Evolutionary conservation across 352 stramenopile genomes (phyloP).

Genomic region (Hyaloperonospora arabidopsidis): DNA sequence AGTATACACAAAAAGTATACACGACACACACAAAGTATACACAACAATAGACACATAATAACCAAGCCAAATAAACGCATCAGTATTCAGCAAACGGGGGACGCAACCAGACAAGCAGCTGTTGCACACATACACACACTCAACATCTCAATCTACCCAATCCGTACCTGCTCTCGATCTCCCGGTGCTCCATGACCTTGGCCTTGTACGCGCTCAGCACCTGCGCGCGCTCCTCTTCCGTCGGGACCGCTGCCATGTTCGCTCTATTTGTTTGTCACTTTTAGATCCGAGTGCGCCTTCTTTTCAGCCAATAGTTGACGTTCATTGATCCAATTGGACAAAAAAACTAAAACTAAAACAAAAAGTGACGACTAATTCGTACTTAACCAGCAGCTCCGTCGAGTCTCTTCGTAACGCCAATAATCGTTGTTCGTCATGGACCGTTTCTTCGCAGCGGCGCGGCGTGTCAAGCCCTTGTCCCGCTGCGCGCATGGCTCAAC

Average conservation of each 20-base stretch:
- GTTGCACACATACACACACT: constrained; percentile 17
- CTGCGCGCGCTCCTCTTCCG: constrained; percentile 87
- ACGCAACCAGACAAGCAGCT: not conserved
- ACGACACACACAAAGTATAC: too few species aligned
- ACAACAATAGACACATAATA: too few species aligned
- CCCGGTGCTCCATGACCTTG: constrained; percentile 95
- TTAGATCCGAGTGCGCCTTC: constrained; percentile 10
- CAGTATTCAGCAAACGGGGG: too few species aligned
- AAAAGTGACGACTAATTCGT: too few species aligned
- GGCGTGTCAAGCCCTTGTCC: constrained; percentile 64
- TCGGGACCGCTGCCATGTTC: constrained; percentile 49
- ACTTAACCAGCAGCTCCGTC: too few species aligned
- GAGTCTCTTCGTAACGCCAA: too few species aligned
- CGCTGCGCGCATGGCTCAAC: constrained; percentile 33
- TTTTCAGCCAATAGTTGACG: constrained; percentile 16
- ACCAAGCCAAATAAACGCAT: too few species aligned
- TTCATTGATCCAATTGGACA: not conserved
- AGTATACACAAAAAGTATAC: not conserved
- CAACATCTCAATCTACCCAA: too few species aligned
- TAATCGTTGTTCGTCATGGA: constrained; percentile 40
- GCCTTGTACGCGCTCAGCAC: constrained; percentile 92
- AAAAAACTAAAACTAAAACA: too few species aligned
- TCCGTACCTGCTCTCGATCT: constrained; percentile 91
- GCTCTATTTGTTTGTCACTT: constrained; percentile 15
- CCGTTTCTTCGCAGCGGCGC: constrained; percentile 43